Evolutionary conservation across 2,329 filamentous ascomycete genomes (phyloP).

Genomic region (Diaporthe velutina): DNA sequence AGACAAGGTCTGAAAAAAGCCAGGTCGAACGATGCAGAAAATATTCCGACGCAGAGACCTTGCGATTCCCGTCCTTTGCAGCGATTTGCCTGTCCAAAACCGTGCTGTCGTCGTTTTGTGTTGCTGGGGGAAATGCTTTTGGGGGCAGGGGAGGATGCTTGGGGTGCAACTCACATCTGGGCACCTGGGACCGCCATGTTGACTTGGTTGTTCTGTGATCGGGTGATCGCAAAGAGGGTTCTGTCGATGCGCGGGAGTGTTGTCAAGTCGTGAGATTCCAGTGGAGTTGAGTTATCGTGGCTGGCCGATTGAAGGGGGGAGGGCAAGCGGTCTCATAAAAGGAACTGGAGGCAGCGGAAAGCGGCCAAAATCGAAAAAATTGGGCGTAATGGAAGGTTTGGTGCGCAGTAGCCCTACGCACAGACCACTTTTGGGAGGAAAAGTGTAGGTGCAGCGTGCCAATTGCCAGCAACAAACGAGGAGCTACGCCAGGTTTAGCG

Average conservation of each 20-base stretch:
- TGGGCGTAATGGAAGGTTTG: background rate
- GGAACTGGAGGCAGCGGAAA: background rate
- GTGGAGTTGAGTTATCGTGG: constrained; percentile 41
- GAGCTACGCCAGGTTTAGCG: background rate
- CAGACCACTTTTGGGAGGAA: background rate
- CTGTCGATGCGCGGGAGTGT: constrained; percentile 45
- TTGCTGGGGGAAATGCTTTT: background rate
- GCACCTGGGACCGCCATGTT: constrained; percentile 73
- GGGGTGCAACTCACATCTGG: constrained; percentile 68
- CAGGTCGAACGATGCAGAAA: background rate
- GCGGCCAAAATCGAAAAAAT: constrained; percentile 14
- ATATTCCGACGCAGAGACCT: background rate
- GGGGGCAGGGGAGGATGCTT: constrained; percentile 26
- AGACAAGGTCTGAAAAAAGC: background rate
- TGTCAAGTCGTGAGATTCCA: constrained; percentile 32
- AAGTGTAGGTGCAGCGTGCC: background rate
- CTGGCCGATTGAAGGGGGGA: constrained; percentile 33
- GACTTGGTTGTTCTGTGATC: constrained; percentile 52
- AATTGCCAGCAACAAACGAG: background rate
- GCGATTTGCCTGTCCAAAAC: background rate
- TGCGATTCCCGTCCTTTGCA: background rate
- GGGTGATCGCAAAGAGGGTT: constrained; percentile 46
- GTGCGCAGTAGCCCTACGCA: constrained; percentile 23
- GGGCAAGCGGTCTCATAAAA: background rate
- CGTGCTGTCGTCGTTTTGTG: background rate